Percentiles rank a stretch among this genome's conserved stretches.
Conservation (phyloP, 805 yeast species). For the Candida manassasensis region DNA sequence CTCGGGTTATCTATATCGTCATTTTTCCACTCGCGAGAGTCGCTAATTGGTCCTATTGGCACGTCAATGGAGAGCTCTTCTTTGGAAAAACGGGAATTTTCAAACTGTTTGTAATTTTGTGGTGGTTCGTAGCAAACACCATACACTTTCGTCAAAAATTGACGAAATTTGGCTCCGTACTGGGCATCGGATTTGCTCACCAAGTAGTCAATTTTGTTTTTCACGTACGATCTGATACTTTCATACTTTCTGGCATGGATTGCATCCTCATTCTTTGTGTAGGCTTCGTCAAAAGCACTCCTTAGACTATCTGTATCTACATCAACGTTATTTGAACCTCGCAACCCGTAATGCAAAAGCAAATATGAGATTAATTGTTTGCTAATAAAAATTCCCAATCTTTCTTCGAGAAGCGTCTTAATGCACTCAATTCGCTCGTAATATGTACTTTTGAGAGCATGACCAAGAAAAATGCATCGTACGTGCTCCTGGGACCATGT, state of each 20-base stretch:
- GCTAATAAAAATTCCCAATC: slow-evolving; percentile 10
- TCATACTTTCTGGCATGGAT: slow-evolving; percentile 6
- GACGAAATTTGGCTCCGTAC: slow-evolving; percentile 13
- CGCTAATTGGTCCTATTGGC: too few species aligned
- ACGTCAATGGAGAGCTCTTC: slow-evolving; percentile 3
- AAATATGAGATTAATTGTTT: slow-evolving; percentile 11
- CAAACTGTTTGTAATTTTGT: slow-evolving; percentile 9
- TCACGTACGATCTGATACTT: slow-evolving; percentile 7
- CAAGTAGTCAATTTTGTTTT: slow-evolving; percentile 5
- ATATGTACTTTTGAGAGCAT: slow-evolving; percentile 5
- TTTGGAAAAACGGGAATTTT: slow-evolving; percentile 1
- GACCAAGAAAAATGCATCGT: slow-evolving; percentile 9
- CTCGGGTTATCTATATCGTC: too few species aligned
- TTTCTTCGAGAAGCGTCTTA: slow-evolving; percentile 9
- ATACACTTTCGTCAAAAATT: slow-evolving; percentile 13
- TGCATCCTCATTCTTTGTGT: slow-evolving; percentile 8
- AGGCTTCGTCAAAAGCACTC: slow-evolving; percentile 14
- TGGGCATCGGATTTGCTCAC: slow-evolving; percentile 11
- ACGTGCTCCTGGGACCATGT: slow-evolving; percentile 17
- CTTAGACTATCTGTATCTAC: slow-evolving; percentile 7
- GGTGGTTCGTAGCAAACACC: slow-evolving; percentile 14
- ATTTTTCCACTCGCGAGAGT: too few species aligned
- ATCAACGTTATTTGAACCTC: slow-evolving; percentile 6
- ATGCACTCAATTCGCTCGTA: slow-evolving; percentile 11
- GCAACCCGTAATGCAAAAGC: slow-evolving; percentile 17